Evolutionary conservation across 2,329 filamentous ascomycete genomes (phyloP), one percentile per base, ranked within the genome.

Genomic region (Hysterium pulicare): DNA sequence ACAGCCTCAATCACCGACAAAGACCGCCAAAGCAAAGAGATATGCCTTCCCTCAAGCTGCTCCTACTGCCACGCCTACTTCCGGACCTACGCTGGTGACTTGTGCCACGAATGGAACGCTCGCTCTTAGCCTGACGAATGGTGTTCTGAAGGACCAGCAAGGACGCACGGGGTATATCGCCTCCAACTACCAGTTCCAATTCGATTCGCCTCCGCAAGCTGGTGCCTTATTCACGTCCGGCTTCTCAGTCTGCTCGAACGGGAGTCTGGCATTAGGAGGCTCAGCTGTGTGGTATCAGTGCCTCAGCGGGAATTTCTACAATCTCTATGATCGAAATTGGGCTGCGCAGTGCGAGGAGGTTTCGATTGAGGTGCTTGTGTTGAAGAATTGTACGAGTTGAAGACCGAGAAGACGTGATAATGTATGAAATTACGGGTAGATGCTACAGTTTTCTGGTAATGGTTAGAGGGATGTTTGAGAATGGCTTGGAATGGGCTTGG

Each of bases 161-260:
- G 74, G 72, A 41, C 84, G 88, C 51, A 88, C 77, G 28, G 88
- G 87, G 9, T 88, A 89, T 70, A 86, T 94, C 55, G 87, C 86
- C 15, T 74, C 81, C 59, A 93, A 91, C 78, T 80, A 75, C 64
- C 89, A 94, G 67, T 69, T 70, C 45, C 67, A 70, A 43, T 70
- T 69, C 53, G 67, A 70, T 47, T 60, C 62, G 17, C 67, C 67
- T 2, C 66, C 67, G 9, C 88, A 94, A 70, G 72, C 80, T 6
- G 84, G 82, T 39, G 80, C 87, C 41, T 77, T 90, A 62, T 85
- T 81, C 73, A 89, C 84, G 10, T 74, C 77, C 26, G 88, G 89
- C 23, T 94, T 86, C 72, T 84, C 84, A 7, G 69, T 82, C 44
- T 91, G 87, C 67, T 54, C 62, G 44, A 86, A 89, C 66, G 77